Evolutionary conservation across 805 yeast species (phyloP).

Genomic region (Nakazawaea populi): DNA sequence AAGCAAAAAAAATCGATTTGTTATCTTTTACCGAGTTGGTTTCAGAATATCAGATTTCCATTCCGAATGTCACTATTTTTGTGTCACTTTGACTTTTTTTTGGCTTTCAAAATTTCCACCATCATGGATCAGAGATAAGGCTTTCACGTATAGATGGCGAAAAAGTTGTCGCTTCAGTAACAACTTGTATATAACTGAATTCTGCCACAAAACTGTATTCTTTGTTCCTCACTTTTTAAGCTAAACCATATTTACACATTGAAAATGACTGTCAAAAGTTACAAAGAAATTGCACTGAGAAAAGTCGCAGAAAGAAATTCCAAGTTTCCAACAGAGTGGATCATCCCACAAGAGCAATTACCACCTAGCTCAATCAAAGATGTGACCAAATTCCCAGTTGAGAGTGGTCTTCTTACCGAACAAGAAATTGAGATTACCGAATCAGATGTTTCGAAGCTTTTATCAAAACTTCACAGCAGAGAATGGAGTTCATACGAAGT

Average conservation of each 20-base stretch:
- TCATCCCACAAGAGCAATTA: conserved; percentile 25
- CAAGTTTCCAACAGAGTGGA: conserved; percentile 41
- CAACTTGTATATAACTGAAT: background rate
- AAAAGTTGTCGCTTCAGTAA: too few species aligned
- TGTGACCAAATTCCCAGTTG: conserved; percentile 30
- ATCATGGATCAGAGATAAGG: too few species aligned
- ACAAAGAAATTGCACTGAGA: conserved; percentile 33
- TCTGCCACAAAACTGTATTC: background rate
- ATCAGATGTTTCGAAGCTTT: conserved; percentile 17
- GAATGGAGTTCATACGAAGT: conserved; percentile 39
- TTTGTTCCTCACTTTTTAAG: too few species aligned
- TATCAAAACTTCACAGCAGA: conserved; percentile 15
- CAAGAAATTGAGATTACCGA: conserved; percentile 35
- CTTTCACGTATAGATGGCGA: too few species aligned
- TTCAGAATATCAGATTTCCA: background rate
- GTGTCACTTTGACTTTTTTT: background rate
- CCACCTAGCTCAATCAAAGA: conserved; percentile 29
- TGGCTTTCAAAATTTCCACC: too few species aligned
- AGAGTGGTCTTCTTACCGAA: conserved; percentile 27
- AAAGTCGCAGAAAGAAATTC: conserved; percentile 36
- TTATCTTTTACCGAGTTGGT: background rate
- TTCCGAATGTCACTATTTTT: background rate
- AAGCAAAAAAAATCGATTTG: background rate
- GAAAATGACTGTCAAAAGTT: conserved; percentile 12
- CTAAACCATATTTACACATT: background rate